Evolutionary conservation across 257 asterid species (phyloP).

Genomic region (Forsythia viridissima): DNA sequence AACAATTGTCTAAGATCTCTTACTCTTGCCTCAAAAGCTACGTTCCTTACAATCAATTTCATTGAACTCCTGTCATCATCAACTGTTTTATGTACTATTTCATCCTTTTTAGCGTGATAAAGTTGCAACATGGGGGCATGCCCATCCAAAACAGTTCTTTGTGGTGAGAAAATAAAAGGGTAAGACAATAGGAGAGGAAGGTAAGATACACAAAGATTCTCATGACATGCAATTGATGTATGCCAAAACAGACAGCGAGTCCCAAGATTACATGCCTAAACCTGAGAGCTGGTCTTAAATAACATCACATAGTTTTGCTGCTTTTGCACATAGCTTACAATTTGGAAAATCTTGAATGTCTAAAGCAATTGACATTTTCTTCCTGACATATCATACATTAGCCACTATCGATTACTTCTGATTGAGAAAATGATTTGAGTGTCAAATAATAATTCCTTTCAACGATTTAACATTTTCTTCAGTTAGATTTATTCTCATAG

Average conservation of each 20-base stretch:
- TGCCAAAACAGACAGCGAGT: neutral
- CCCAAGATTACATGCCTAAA: neutral
- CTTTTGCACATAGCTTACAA: neutral
- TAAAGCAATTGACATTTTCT: constrained; percentile 5
- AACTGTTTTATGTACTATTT: constrained; percentile 36
- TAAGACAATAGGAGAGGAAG: constrained; percentile 13
- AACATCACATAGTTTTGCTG: neutral
- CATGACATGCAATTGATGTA: neutral
- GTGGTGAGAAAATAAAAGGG: constrained; percentile 26
- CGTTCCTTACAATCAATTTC: constrained; percentile 78
- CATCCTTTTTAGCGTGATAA: constrained; percentile 72
- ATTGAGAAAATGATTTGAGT: neutral
- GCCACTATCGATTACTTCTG: constrained; percentile 7
- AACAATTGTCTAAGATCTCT: constrained; percentile 82
- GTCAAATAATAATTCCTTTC: neutral
- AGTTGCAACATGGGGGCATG: constrained; percentile 88
- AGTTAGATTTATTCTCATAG: neutral
- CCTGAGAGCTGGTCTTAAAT: constrained; percentile 8
- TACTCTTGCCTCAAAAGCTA: constrained; percentile 93
- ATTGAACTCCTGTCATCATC: constrained; percentile 39
- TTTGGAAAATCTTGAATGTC: neutral
- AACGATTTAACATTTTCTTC: neutral
- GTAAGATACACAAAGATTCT: neutral
- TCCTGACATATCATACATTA: constrained; percentile 6
- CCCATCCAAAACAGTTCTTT: constrained; percentile 89